Base-by-base conservation (phyloP, 2,329 filamentous ascomycete species). In the Botrytis tulipae region DNA sequence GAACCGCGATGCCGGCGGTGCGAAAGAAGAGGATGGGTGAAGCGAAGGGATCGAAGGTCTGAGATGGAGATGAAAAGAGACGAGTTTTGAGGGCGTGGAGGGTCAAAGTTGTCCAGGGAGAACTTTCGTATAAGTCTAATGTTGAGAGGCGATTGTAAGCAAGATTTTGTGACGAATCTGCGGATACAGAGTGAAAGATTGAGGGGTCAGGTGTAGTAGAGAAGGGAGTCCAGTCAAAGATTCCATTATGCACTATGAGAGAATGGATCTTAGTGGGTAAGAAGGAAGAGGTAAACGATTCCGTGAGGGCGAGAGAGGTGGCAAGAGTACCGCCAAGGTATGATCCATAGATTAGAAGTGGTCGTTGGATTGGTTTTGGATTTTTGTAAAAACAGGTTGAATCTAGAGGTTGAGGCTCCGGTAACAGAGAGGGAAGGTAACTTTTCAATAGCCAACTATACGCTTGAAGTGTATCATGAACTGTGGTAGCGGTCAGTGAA, bases 221-320 rank as follows among this genome's bases (percentile, higher is more conserved):
- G 74, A 90, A 88, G 79, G 84, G 87, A 73, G 88, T 89, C 89
- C 89, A 91, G 82, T 91, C 87, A 81, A 89, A 91, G 73, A 91
- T 84, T 60, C 88, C 89, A 76, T 91, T 89, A 80, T 86, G 86
- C 12, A 85, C 84, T 25, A 88, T 81, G 46, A 90, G 80, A 12
- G 88, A 88, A 42, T 57, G 22, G 8, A 83, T 83, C 81, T 74
- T 16, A 75, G 74, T 3, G 44, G 83, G 16, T n/a, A 20, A 48
- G 20, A 20, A n/a, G 40, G 82, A 83, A 78, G 87, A 83, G 46
- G 78, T 22, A 2, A 82, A 76, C 1, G 85, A 82, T 79, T 90
- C 88, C 2, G 88, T 91, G 61, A 91, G 80, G 14, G 88, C 86
- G 4, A 91, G 82, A 1, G 87, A 86, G 22, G 85, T 82, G 42